phyloP scores from a whole-genome alignment of 1,139 yeast species.

The Komagataea norvegica region DNA sequence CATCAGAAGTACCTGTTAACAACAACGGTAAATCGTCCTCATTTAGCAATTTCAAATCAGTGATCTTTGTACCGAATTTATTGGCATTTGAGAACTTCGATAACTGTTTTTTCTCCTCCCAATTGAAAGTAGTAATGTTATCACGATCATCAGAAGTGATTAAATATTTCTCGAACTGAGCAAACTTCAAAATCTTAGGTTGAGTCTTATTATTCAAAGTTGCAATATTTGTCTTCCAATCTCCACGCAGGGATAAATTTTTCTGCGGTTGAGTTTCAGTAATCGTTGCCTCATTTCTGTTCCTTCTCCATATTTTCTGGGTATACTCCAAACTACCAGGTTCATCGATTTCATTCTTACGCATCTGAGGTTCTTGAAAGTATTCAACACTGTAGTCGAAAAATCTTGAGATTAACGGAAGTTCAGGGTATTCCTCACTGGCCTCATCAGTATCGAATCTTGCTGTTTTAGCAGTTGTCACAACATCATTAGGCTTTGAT shows the following conservation, averaged over 20 bases:
- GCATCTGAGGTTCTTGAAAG: conserved; percentile 95
- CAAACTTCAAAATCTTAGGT: conserved; percentile 72
- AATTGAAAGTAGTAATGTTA: conserved; percentile 82
- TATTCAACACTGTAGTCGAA: conserved; percentile 89
- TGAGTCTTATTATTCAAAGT: conserved; percentile 70
- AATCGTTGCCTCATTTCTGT: conserved; percentile 81
- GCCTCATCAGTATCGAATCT: conserved; percentile 35
- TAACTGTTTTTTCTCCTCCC: conserved; percentile 57
- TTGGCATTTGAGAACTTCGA: conserved; percentile 78
- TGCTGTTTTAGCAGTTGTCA: conserved; percentile 30
- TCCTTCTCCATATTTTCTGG: conserved; percentile 82
- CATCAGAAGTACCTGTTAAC: conserved; percentile 89
- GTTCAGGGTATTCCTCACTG: conserved; percentile 35
- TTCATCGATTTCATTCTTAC: conserved; percentile 79
- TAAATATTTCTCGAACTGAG: conserved; percentile 85
- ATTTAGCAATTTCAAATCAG: conserved; percentile 80
- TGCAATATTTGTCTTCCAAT: conserved; percentile 70
- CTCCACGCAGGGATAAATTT: conserved; percentile 74
- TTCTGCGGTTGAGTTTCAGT: conserved; percentile 89
- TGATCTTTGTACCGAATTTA: conserved; percentile 82
- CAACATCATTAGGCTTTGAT: conserved; percentile 47
- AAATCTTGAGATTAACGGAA: conserved; percentile 70
- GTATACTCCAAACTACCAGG: conserved; percentile 89
- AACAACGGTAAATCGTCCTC: conserved; percentile 88
- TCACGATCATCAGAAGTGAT: conserved; percentile 84